phyloP scores from a whole-genome alignment of 805 yeast species.

The Kazachstania psychrophila region DNA sequence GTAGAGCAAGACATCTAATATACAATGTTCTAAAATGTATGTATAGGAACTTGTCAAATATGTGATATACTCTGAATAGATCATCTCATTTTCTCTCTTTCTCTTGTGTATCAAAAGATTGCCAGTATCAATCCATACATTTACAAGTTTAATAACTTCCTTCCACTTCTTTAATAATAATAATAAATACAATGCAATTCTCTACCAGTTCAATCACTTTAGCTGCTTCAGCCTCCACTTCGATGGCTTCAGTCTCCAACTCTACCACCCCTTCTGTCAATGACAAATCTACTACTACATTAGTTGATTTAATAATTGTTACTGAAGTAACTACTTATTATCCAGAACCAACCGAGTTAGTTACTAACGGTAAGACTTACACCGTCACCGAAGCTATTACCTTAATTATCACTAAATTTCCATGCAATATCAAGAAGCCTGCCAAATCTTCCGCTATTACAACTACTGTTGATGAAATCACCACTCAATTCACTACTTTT shows the following conservation, averaged over 20 bases:
- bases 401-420: conserved; percentile 76
- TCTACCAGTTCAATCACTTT: conserved; percentile 4
- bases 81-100: not conserved
- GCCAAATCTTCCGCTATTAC: conserved; percentile 4
- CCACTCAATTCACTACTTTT: conserved; percentile 5
- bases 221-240: conserved; percentile 5
- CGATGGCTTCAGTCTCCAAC: conserved; percentile 3
- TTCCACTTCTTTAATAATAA: not conserved
- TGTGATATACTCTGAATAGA: too few relatives aligned
- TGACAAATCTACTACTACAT: conserved; percentile 1
- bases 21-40: conserved; percentile 4
- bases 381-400: conserved; percentile 73
- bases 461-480: conserved; percentile 1
- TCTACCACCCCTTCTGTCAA: conserved; percentile 8
- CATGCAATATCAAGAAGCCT: conserved; percentile 49
- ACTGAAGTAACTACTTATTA: conserved; percentile 74
- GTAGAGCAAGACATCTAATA: too few relatives aligned
- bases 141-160: not conserved
- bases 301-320: conserved; percentile 35
- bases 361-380: conserved; percentile 58
- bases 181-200: conserved; percentile 1
- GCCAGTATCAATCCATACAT: not conserved
- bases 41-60: not conserved
- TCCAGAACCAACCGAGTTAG: conserved; percentile 60
- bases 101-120: not conserved